A percentile compares a stretch with the other conserved stretches of the same genome.
Conservation (phyloP, 2,329 filamentous ascomycete genomes). For the Aspergillus aculeatus region DNA sequence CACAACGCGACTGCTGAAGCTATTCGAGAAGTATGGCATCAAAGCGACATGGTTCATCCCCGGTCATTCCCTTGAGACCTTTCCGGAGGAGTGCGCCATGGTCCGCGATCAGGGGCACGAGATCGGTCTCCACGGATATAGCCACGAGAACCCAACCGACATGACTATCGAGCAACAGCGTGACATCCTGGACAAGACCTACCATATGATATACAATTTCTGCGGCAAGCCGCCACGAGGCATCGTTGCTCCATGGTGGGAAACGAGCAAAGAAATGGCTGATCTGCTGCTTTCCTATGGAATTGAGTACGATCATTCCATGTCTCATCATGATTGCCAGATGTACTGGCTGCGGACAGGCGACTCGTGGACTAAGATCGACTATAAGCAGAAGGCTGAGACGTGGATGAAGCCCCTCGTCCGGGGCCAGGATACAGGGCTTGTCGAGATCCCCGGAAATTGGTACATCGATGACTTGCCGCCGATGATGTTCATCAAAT, state of each 20-base stretch:
- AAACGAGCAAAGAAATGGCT: constrained; percentile 66
- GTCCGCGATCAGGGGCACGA: constrained; percentile 65
- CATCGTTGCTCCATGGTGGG: constrained; percentile 75
- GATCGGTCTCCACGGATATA: constrained; percentile 69
- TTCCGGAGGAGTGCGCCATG: constrained; percentile 63
- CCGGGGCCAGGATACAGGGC: constrained; percentile 38
- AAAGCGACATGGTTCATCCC: constrained; percentile 68
- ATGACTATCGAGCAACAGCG: constrained; percentile 75
- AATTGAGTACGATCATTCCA: constrained; percentile 47
- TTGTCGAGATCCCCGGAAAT: constrained; percentile 46
- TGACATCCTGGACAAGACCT: constrained; percentile 75
- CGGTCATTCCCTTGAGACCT: constrained; percentile 63
- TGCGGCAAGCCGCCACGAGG: constrained; percentile 71
- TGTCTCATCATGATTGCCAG: constrained; percentile 47
- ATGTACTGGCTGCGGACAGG: constrained; percentile 46
- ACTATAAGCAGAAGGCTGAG: constrained; percentile 43
- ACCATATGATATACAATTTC: constrained; percentile 70
- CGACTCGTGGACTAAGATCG: constrained; percentile 47
- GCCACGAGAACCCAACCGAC: constrained; percentile 69
- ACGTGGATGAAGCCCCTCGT: constrained; percentile 53
- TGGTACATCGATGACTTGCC: constrained; percentile 48
- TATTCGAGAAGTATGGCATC: constrained; percentile 71
- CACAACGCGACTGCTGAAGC: constrained; percentile 63
- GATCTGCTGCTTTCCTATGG: constrained; percentile 45
- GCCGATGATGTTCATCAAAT: constrained; percentile 50